phyloP scores from a whole-genome alignment of 495 filamentous ascomycete species.

The Annulohypoxylon maeteangense region DNA sequence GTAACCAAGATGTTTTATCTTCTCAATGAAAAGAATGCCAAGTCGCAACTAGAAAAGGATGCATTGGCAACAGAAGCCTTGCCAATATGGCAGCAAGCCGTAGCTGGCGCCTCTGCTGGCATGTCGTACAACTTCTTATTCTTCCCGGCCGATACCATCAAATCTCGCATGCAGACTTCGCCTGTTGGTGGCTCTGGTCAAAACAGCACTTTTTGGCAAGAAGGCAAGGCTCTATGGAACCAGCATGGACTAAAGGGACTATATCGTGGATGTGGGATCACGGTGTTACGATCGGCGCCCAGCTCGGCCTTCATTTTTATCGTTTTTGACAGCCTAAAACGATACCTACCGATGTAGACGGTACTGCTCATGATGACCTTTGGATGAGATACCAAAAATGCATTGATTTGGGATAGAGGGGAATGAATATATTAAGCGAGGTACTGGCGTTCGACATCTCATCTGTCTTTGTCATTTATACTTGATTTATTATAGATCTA shows the following conservation, averaged over 20 bases:
- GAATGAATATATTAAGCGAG: slow-evolving; percentile 27
- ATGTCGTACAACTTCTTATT: slow-evolving; percentile 96
- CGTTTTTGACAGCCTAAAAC: slow-evolving; percentile 85
- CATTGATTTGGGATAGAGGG: slow-evolving; percentile 30
- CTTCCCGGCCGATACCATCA: slow-evolving; percentile 97
- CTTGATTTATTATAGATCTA: slow-evolving; percentile 22
- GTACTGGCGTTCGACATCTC: slow-evolving; percentile 40
- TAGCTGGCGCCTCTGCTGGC: slow-evolving; percentile 89
- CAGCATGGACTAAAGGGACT: slow-evolving; percentile 83
- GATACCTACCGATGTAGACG: slow-evolving; percentile 63
- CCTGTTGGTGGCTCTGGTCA: slow-evolving; percentile 63
- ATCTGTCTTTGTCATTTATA: slow-evolving; percentile 15
- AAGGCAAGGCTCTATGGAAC: slow-evolving; percentile 76
- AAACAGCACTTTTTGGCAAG: slow-evolving; percentile 73
- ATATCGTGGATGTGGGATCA: slow-evolving; percentile 96
- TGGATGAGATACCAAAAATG: slow-evolving; percentile 16
- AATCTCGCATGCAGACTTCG: slow-evolving; percentile 93
- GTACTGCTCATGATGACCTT: neutral
- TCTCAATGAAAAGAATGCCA: slow-evolving; percentile 50
- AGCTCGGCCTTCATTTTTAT: slow-evolving; percentile 98
- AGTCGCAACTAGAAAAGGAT: slow-evolving; percentile 46
- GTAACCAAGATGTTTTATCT: slow-evolving; percentile 70
- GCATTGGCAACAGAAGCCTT: slow-evolving; percentile 53
- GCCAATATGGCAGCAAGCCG: slow-evolving; percentile 81
- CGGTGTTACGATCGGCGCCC: slow-evolving; percentile 83